These are phyloP conservation scores for Mycena vitilis DNA, from an alignment of 768 basidiomycete species.

Conservation along the genomic window DNA sequence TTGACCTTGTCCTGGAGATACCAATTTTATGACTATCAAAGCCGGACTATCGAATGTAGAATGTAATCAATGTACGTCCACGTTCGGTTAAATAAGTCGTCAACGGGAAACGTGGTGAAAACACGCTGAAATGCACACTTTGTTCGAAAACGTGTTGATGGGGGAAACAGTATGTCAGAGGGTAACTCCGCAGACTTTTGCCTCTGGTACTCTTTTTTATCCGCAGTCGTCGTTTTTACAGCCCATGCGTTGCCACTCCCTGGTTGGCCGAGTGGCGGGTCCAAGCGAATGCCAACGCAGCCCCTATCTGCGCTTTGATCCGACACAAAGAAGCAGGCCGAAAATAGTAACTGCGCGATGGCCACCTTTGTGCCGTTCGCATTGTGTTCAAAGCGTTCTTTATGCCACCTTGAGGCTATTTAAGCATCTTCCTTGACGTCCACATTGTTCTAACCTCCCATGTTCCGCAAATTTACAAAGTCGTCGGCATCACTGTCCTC, in stretches of 20 bases:
- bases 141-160: constrained; percentile 16
- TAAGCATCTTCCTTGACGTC: constrained; percentile 7
- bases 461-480: constrained; percentile 28
- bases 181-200: too few species aligned
- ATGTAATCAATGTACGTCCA: too few species aligned
- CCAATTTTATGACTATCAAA: too few species aligned
- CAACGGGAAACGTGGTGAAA: too few species aligned
- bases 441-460: neutral
- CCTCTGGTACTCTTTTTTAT: too few species aligned
- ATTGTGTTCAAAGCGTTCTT: constrained; percentile 30
- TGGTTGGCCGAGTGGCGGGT: too few species aligned
- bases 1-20: neutral
- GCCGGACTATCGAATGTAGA: too few species aligned
- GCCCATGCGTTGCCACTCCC: too few species aligned
- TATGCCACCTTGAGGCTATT: constrained; percentile 29
- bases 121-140: neutral
- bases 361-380: constrained; percentile 22
- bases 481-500: neutral
- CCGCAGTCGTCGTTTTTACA: too few species aligned
- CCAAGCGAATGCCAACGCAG: too few species aligned
- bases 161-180: neutral
- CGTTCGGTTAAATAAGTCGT: too few species aligned
- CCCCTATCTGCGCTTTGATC: neutral
- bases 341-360: constrained; percentile 18
- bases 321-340: constrained; percentile 6